Base-by-base conservation (phyloP, 768 basidiomycete species). In the Fomitopsis serialis region DNA sequence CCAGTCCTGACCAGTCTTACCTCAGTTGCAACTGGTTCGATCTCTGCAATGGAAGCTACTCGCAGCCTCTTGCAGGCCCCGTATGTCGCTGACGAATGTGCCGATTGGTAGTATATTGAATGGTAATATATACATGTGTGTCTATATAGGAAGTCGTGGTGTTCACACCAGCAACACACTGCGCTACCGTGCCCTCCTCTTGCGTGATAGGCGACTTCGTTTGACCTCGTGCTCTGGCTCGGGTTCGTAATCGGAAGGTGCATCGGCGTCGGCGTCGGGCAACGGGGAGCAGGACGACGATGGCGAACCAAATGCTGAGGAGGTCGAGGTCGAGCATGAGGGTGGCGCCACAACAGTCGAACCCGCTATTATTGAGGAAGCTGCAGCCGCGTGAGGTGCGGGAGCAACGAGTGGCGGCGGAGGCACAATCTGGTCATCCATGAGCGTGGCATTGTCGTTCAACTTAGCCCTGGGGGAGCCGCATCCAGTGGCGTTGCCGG, bases 361-460 rank as follows among this genome's bases (percentile, higher is more conserved):
- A 19, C 74, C 74, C 7, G 77, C 74, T 74, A 78, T 78, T 34
- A 77, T 78, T 12, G 78, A 76, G n/a, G 75, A 73, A 3, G 73
- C 70, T 6, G 75, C 72, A 0, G 71, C 74, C 4, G 72, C 70
- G 0, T 71, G 68, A 35, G 67, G 58, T 24, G 67, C 59, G 42
- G 69, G 65, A 12, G 66, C 61, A 40, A 63, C 58, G 35, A 64
- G 56, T 6, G 63, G 55, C 4, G 63, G 50, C 9, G 54, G 48
- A 4, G 65, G 63, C 4, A 56, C 56, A 40, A 58, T 57, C 4
- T 48, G 48, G 55, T 64, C 58, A 37, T 66, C 62, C 62, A 63
- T 63, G 19, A 57, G 44, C 7, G 54, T 50, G 45, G 34, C 45
- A 15, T 40, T 49, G n/a, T n/a, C n/a, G 25, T 36, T 25, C n/a